A percentile compares a stretch with the other conserved stretches of the same genome.
phyloP scores from a whole-genome alignment of 148 eudicot genomes.

The Vaccinium macrocarpon region DNA sequence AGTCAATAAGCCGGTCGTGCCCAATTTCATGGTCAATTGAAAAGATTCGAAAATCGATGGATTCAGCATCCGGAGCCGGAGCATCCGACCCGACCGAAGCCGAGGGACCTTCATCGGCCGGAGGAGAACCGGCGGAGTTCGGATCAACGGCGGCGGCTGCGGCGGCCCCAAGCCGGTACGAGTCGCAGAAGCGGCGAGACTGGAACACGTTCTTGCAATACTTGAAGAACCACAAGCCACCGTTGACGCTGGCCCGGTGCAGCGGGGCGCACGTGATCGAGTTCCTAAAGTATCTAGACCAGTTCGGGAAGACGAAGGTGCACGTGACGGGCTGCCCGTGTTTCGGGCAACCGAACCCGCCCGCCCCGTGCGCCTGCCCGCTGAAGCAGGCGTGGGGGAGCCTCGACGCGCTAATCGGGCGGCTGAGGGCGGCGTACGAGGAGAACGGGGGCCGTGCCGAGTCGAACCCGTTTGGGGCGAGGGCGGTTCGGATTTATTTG shows the following conservation, averaged over 20 bases:
- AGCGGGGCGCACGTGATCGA: slow-evolving; percentile 79
- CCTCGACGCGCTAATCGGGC: slow-evolving; percentile 65
- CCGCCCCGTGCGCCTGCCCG: slow-evolving; percentile 65
- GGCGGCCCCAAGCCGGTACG: slow-evolving; percentile 49
- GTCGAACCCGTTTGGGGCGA: slow-evolving; percentile 56
- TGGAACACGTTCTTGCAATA: slow-evolving; percentile 76
- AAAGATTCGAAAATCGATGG: slow-evolving; percentile 9
- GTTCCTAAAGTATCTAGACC: slow-evolving; percentile 67
- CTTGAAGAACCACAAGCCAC: slow-evolving; percentile 68
- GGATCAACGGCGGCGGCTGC: slow-evolving; percentile 12
- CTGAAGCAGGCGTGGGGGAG: slow-evolving; percentile 73
- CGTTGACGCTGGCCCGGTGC: slow-evolving; percentile 52
- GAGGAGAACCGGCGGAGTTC: slow-evolving; percentile 13
- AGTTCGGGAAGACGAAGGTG: slow-evolving; percentile 75
- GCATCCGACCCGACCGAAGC: slow-evolving; percentile 14
- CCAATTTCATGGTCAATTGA: neutral
- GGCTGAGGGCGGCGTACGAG: slow-evolving; percentile 67
- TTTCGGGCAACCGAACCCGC: slow-evolving; percentile 64
- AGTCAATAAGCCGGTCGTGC: too few relatives aligned
- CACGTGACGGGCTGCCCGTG: slow-evolving; percentile 55
- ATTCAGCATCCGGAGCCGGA: slow-evolving; percentile 22
- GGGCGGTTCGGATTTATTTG: slow-evolving; percentile 47
- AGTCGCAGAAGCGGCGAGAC: slow-evolving; percentile 71
- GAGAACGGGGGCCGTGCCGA: slow-evolving; percentile 56
- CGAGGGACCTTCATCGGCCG: neutral